phyloP scores from a whole-genome alignment of 2,329 filamentous ascomycete genomes.

The Pyricularia grisea region DNA sequence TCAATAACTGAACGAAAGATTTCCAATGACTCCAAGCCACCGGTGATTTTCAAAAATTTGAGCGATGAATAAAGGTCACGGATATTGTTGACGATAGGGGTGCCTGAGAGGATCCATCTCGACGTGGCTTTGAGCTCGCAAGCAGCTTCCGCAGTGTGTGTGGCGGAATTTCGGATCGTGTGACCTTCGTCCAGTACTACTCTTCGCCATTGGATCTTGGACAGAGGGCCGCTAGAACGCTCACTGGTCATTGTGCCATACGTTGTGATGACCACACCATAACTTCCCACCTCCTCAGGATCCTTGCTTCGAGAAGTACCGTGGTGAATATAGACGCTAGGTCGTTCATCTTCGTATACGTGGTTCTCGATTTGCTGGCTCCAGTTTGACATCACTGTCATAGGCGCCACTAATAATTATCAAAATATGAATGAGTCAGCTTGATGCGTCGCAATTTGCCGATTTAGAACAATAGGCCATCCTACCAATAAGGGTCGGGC shows the following conservation, averaged over 20 bases:
- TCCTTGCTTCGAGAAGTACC: slow-evolving; percentile 48
- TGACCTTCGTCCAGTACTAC: slow-evolving; percentile 81
- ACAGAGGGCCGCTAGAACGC: slow-evolving; percentile 31
- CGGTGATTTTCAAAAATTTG: slow-evolving; percentile 66
- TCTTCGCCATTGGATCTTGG: slow-evolving; percentile 59
- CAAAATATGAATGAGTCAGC: background rate
- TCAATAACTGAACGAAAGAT: slow-evolving; percentile 68
- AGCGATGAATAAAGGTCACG: slow-evolving; percentile 74
- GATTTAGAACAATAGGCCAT: background rate
- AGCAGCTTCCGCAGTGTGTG: slow-evolving; percentile 62
- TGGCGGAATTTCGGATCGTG: slow-evolving; percentile 66
- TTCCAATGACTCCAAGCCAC: slow-evolving; percentile 62
- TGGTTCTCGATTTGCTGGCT: slow-evolving; percentile 68
- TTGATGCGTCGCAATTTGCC: background rate
- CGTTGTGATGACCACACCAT: slow-evolving; percentile 74
- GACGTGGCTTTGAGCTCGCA: slow-evolving; percentile 58
- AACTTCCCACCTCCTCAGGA: slow-evolving; percentile 47
- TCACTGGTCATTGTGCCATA: slow-evolving; percentile 70
- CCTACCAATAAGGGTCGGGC: slow-evolving; percentile 59
- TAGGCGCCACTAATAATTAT: slow-evolving; percentile 48
- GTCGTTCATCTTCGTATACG: slow-evolving; percentile 50
- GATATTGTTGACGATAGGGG: slow-evolving; percentile 74
- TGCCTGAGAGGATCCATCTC: slow-evolving; percentile 72
- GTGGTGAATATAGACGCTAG: slow-evolving; percentile 68
- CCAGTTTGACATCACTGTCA: slow-evolving; percentile 90